Evolutionary conservation across 768 basidiomycete species (phyloP).

Genomic region (Mycena vulgaris): DNA sequence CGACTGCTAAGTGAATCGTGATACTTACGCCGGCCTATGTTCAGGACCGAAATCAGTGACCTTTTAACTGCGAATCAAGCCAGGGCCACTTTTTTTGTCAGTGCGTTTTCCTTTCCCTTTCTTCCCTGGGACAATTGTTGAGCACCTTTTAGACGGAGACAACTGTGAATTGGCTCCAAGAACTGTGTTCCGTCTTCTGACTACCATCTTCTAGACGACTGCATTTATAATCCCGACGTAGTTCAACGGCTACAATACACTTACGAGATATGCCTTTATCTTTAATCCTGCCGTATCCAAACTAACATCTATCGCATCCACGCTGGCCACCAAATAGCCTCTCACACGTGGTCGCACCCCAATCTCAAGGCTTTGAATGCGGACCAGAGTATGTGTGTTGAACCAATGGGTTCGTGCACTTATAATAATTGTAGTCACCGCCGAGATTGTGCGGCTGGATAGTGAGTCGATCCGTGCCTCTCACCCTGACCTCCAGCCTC

Average conservation of each 20-base stretch:
- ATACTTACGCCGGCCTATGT: not conserved
- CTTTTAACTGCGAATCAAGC: conserved; percentile 20
- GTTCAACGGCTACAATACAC: conserved; percentile 41
- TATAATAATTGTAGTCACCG: conserved; percentile 21
- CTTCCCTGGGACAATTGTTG: not conserved
- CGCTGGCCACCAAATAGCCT: conserved; percentile 52
- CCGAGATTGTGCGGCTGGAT: conserved; percentile 29
- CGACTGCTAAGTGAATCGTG: not conserved
- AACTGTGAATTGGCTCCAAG: conserved; percentile 27
- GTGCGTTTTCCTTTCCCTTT: conserved; percentile 20
- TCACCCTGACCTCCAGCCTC: not conserved
- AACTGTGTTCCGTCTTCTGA: not conserved
- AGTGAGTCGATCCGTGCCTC: not conserved
- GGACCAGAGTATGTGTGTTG: conserved; percentile 39
- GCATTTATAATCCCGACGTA: conserved; percentile 45
- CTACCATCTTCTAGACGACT: conserved; percentile 24
- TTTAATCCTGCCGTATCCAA: not conserved
- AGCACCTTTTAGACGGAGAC: conserved; percentile 36
- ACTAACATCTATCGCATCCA: not conserved
- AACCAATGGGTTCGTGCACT: not conserved
- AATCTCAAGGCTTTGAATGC: conserved; percentile 43
- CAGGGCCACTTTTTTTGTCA: conserved; percentile 52
- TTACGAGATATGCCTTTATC: conserved; percentile 25
- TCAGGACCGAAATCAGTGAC: conserved; percentile 29
- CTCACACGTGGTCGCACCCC: conserved; percentile 52